Conservation (phyloP, 2,329 filamentous ascomycete species). For the Periconia sp. region DNA sequence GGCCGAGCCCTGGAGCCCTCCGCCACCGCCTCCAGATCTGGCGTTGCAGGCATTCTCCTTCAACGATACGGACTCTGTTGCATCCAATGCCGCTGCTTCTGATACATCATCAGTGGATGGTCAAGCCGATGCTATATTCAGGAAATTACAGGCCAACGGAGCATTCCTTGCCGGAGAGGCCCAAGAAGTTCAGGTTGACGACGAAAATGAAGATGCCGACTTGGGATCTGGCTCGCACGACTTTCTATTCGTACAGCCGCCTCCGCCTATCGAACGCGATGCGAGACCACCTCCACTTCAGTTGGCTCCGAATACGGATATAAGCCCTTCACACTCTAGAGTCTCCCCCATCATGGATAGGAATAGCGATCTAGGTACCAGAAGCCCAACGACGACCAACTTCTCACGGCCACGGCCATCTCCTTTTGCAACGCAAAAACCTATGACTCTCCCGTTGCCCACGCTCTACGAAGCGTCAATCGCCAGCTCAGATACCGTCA, state of each 20-base stretch:
- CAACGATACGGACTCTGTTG: not conserved
- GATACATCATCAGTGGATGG: constrained; percentile 29
- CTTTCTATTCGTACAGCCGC: constrained; percentile 29
- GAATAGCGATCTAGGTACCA: too few relatives aligned
- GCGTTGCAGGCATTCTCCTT: not conserved
- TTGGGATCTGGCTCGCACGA: constrained; percentile 35
- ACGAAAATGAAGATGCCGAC: constrained; percentile 13
- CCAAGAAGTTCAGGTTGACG: constrained; percentile 18
- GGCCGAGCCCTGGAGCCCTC: constrained; percentile 5
- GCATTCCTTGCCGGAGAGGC: constrained; percentile 21
- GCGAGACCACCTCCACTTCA: too few relatives aligned
- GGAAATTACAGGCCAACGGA: constrained; percentile 29
- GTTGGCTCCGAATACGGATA: too few relatives aligned
- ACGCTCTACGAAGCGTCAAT: constrained; percentile 41
- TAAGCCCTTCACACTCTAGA: too few relatives aligned
- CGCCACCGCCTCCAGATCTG: not conserved
- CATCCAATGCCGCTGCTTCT: constrained; percentile 26
- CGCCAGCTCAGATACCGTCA: constrained; percentile 28
- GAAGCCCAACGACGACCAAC: constrained; percentile 10
- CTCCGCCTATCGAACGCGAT: constrained; percentile 16
- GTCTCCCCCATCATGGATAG: too few relatives aligned
- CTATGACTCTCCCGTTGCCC: constrained; percentile 26
- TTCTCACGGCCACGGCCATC: constrained; percentile 14
- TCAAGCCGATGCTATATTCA: constrained; percentile 34
- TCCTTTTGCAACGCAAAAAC: constrained; percentile 18